phyloP scores from a whole-genome alignment of 352 stramenopile genomes.

The Globisporangium nagaii region DNA sequence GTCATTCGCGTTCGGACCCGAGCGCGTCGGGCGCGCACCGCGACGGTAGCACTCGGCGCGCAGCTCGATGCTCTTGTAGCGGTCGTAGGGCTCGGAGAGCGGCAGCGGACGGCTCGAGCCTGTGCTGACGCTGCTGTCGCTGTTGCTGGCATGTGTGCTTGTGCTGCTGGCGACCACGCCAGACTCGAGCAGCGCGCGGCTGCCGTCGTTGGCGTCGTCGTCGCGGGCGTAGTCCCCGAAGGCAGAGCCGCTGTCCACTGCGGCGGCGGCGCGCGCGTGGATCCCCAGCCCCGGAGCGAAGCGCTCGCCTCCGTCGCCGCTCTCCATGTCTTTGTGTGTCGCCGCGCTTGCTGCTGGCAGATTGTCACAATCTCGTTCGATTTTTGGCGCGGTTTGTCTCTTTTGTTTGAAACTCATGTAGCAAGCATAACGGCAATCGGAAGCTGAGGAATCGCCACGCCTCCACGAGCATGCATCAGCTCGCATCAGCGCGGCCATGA shows the following conservation, averaged over 20 bases:
- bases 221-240: constrained; percentile 2
- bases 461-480: too few relatives aligned
- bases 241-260: not conserved
- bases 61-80: constrained; percentile 16
- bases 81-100: constrained; percentile 16
- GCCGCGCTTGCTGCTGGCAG: too few relatives aligned
- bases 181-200: not conserved
- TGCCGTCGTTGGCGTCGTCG: not conserved
- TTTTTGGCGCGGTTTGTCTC: too few relatives aligned
- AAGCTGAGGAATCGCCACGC: too few relatives aligned
- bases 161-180: not conserved
- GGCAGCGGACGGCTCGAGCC: not conserved
- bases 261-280: not conserved
- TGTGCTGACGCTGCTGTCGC: not conserved
- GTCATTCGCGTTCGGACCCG: constrained; percentile 11
- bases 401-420: too few relatives aligned
- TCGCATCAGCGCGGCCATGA: too few relatives aligned
- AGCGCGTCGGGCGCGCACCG: constrained; percentile 7
- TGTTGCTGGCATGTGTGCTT: not conserved
- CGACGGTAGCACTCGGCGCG: constrained; percentile 20
- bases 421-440: too few relatives aligned
- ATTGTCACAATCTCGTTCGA: too few relatives aligned
- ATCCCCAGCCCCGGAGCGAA: not conserved
- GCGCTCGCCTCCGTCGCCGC: constrained; percentile 5
- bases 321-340: too few relatives aligned